Percentiles rank a stretch among this genome's conserved stretches.
These are phyloP conservation scores for Meira nashicola DNA, from an alignment of 1,284 basidiomycete genomes.

Conservation along the genomic window DNA sequence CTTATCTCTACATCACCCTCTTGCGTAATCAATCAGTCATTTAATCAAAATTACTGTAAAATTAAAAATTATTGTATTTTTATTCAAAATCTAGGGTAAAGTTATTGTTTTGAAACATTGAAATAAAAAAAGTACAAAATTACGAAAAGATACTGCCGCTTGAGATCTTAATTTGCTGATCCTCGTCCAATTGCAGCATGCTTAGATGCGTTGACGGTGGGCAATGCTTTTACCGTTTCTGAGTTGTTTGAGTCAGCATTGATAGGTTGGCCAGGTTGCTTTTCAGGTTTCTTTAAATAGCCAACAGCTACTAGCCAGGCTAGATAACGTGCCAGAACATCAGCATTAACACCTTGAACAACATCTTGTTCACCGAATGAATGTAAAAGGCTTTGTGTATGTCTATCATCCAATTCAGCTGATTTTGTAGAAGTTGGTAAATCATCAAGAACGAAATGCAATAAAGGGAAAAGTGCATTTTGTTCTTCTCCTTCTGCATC, in stretches of 20 bases:
- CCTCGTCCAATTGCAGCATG: slow-evolving; percentile 49
- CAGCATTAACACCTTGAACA: slow-evolving; percentile 68
- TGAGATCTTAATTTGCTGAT: slow-evolving; percentile 33
- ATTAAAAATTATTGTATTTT: not conserved
- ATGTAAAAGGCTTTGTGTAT: slow-evolving; percentile 67
- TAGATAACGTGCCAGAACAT: slow-evolving; percentile 80
- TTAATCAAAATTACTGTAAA: not conserved
- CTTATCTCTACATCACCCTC: slow-evolving; percentile 6
- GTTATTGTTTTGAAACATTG: not conserved
- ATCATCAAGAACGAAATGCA: slow-evolving; percentile 73
- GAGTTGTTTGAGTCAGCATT: not conserved
- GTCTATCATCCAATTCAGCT: slow-evolving; percentile 81
- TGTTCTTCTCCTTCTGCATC: slow-evolving; percentile 63
- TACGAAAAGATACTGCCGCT: not conserved
- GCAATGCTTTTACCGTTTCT: slow-evolving; percentile 24
- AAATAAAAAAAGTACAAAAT: not conserved
- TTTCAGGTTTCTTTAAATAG: slow-evolving; percentile 70
- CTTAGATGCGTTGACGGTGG: slow-evolving; percentile 29
- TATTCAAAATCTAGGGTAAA: not conserved
- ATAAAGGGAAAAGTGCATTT: slow-evolving; percentile 90
- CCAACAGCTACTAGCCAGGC: slow-evolving; percentile 84
- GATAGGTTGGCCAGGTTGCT: slow-evolving; percentile 19
- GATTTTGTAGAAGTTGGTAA: slow-evolving; percentile 93
- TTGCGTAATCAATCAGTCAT: slow-evolving; percentile 2
- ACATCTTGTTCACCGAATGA: slow-evolving; percentile 56